Conservation (phyloP, 768 basidiomycete genomes). For the Cantharellus anzutake region DNA sequence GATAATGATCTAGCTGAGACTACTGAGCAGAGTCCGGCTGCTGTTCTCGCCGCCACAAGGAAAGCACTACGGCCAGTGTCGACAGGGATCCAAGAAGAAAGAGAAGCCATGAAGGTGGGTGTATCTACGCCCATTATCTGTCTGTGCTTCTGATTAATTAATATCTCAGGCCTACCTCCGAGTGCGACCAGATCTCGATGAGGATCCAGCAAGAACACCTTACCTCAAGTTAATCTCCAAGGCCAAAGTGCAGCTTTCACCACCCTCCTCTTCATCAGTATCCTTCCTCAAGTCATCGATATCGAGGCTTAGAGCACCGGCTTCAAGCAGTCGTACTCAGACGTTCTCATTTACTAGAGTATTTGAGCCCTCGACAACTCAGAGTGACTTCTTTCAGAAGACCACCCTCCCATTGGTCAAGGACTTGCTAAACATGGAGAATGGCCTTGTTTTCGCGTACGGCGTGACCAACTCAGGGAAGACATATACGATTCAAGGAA, state of each 20-base stretch:
- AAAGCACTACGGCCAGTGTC: background rate
- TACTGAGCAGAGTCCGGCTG: background rate
- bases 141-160: background rate
- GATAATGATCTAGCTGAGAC: background rate
- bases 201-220: background rate
- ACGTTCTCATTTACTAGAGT: conserved; percentile 71
- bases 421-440: conserved; percentile 69
- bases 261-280: background rate
- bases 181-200: conserved; percentile 48
- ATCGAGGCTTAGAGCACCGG: conserved; percentile 20
- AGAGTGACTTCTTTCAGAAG: conserved; percentile 68
- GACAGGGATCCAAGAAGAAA: background rate
- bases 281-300: background rate
- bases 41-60: background rate
- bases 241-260: background rate
- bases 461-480: conserved; percentile 96
- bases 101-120: background rate
- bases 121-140: background rate
- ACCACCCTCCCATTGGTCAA: conserved; percentile 81
- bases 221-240: background rate
- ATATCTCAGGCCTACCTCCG: conserved; percentile 54
- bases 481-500: conserved; percentile 94
- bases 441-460: conserved; percentile 81
- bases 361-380: conserved; percentile 50
- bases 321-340: conserved; percentile 35